A percentile compares a stretch with the other conserved stretches of the same genome.
phyloP scores from a whole-genome alignment of 495 filamentous ascomycete species.

The Penicillium taxi region DNA sequence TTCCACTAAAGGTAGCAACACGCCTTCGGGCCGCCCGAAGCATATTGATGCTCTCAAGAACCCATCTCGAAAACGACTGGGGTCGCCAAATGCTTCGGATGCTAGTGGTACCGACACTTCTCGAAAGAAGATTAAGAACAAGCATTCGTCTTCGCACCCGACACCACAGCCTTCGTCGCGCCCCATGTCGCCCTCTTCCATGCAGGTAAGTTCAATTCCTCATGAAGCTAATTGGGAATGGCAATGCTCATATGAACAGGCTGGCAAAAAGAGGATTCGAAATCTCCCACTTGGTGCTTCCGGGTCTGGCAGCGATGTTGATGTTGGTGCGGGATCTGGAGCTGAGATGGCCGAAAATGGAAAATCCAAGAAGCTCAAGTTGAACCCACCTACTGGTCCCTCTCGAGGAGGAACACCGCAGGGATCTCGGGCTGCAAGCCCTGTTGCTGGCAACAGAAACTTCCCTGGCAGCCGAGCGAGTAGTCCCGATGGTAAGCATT shows the following conservation, averaged over 20 bases:
- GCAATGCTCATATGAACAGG: constrained; percentile 17
- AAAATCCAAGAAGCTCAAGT: constrained; percentile 61
- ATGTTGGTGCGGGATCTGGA: constrained; percentile 58
- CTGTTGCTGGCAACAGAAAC: constrained; percentile 27
- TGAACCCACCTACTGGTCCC: constrained; percentile 41
- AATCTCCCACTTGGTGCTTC: constrained; percentile 35
- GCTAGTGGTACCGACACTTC: constrained; percentile 83
- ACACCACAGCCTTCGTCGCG: constrained; percentile 51
- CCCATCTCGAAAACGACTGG: constrained; percentile 66
- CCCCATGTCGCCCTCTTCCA: constrained; percentile 41
- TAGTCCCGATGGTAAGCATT: constrained; percentile 31
- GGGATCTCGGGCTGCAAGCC: constrained; percentile 48
- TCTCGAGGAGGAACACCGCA: constrained; percentile 48
- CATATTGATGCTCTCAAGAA: constrained; percentile 45
- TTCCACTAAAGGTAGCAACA: constrained; percentile 59
- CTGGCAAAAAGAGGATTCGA: constrained; percentile 40
- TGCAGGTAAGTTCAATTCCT: constrained; percentile 22
- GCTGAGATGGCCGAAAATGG: constrained; percentile 65
- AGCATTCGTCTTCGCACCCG: constrained; percentile 39
- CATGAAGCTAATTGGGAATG: background rate
- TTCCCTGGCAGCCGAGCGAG: constrained; percentile 32
- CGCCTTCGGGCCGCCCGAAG: constrained; percentile 58
- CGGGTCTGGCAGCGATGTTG: constrained; percentile 71
- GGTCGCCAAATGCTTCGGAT: constrained; percentile 81
- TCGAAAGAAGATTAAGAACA: constrained; percentile 82